Evolutionary conservation across 176 grass and related monocot genomes (phyloP).

Genomic region (Musa itinerans): DNA sequence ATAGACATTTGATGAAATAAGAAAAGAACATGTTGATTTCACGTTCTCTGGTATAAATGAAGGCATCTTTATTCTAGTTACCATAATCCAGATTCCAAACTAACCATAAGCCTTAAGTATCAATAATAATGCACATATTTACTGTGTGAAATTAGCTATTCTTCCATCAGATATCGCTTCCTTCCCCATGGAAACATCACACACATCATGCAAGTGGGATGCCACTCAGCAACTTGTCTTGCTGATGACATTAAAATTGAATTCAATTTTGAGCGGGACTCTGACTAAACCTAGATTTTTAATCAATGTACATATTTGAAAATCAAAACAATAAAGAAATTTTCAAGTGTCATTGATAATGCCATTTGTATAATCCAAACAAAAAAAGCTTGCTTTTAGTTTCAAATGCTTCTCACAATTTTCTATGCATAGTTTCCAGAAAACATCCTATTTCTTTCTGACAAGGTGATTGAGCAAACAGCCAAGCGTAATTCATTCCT

Average conservation of each 20-base stretch:
- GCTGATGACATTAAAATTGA: background rate
- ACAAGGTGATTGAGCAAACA: background rate
- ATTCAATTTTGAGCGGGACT: no score
- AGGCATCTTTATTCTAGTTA: background rate
- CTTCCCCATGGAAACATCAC: background rate
- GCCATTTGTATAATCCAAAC: no score
- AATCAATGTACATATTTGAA: no score
- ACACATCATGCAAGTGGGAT: background rate
- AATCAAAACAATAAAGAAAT: no score
- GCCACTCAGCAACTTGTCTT: background rate
- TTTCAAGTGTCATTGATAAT: no score
- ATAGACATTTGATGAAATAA: background rate
- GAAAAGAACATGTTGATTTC: background rate
- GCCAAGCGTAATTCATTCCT: background rate
- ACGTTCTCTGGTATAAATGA: background rate
- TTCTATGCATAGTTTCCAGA: background rate
- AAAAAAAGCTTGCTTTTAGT: no score
- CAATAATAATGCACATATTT: no score
- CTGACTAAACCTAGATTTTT: no score
- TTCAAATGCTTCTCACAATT: background rate
- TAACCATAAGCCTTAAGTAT: no score
- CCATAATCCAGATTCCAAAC: no score
- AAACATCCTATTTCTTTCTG: background rate
- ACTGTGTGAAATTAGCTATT: background rate
- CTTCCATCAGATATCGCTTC: background rate